Evolutionary conservation across 176 grass and related monocot species (phyloP).

Genomic region (Oryza australiensis): DNA sequence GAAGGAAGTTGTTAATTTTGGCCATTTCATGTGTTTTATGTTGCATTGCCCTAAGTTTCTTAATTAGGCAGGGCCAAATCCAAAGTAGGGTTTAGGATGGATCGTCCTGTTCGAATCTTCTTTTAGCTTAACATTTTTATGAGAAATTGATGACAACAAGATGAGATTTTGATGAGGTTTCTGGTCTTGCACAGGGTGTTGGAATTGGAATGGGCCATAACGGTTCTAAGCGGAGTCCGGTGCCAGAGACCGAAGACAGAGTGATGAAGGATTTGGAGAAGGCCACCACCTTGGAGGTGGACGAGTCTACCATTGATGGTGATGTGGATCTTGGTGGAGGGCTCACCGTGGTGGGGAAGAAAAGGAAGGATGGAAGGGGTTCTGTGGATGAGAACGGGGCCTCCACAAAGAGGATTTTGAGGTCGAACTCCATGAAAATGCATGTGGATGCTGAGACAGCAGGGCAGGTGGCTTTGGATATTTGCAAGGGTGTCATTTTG

Average conservation of each 20-base stretch:
- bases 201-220: conserved; percentile 10
- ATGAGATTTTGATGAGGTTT: conserved; percentile 34
- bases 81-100: conserved; percentile 7
- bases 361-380: conserved; percentile 57
- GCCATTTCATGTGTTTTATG: conserved; percentile 1
- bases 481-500: not conserved
- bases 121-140: not conserved
- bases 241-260: conserved; percentile 16
- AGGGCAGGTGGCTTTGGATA: not conserved
- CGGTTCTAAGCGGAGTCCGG: conserved; percentile 5
- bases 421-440: conserved; percentile 45
- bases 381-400: conserved; percentile 38
- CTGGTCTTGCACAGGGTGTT: conserved; percentile 32
- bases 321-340: conserved; percentile 28
- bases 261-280: conserved; percentile 23
- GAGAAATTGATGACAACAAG: not conserved
- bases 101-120: not conserved
- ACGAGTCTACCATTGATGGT: not conserved
- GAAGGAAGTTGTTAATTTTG: not conserved
- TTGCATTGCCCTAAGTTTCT: conserved; percentile 23
- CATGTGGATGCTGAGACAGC: conserved; percentile 35
- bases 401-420: conserved; percentile 49
- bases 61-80: not conserved
- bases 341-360: conserved; percentile 38
- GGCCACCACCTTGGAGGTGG: conserved; percentile 25